These are phyloP conservation scores for Rubus idaeus DNA, from an alignment of 306 rosid species.

Conservation along the genomic window DNA sequence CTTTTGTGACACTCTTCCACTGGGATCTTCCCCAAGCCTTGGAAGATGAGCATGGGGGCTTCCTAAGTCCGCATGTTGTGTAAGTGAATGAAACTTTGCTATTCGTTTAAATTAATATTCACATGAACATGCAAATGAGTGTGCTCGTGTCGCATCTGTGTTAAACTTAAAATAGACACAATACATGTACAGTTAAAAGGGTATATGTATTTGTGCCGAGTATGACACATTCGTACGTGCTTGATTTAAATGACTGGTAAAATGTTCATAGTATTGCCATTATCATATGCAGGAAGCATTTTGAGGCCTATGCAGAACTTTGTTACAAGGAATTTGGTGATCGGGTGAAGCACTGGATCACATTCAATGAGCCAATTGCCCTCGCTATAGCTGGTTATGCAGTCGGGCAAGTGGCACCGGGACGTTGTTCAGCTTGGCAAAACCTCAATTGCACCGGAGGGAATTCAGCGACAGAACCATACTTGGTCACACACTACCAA, in stretches of 20 bases:
- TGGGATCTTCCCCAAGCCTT: conserved; percentile 66
- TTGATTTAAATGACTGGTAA: neutral
- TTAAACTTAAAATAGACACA: no score
- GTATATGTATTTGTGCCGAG: neutral
- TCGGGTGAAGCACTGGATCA: conserved; percentile 44
- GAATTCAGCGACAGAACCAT: conserved; percentile 47
- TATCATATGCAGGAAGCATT: conserved; percentile 25
- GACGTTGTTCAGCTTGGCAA: conserved; percentile 42
- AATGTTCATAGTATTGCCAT: no score
- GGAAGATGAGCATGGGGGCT: conserved; percentile 58
- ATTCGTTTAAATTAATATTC: no score
- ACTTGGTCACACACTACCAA: conserved; percentile 38
- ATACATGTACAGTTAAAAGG: no score
- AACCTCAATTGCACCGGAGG: conserved; percentile 42
- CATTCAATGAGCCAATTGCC: conserved; percentile 41
- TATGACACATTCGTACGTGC: neutral
- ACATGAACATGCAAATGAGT: neutral
- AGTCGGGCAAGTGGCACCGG: conserved; percentile 27
- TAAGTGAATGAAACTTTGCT: conserved; percentile 14
- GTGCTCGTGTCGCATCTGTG: no score
- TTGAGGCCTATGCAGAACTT: conserved; percentile 29
- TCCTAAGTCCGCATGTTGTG: conserved; percentile 45
- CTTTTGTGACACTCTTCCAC: conserved; percentile 56
- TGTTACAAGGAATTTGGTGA: conserved; percentile 44
- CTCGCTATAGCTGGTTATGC: conserved; percentile 33